Base-by-base conservation (phyloP, 2,329 filamentous ascomycete species). In the Colletotrichum magnum region DNA sequence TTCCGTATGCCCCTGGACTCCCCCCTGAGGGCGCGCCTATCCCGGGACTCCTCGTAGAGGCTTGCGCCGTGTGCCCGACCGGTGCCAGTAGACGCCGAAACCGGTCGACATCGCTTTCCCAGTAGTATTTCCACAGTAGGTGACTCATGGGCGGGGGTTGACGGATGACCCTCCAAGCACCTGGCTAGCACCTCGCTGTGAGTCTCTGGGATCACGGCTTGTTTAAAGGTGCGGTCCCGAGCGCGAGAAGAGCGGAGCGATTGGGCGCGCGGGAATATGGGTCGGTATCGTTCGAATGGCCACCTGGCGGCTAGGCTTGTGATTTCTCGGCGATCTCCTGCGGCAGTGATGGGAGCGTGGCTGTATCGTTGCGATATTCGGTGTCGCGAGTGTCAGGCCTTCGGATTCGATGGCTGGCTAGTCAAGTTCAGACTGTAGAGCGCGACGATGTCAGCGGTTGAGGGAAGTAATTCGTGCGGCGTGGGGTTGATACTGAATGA, bases 61-160 rank as follows among this genome's bases (percentile, higher is more conserved):
- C 77, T 75, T 89, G 88, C 72, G 85, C 78, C 77, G 84, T 87
- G 79, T 87, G 87, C 78, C 87, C 86, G 82, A 92, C 87, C 80
- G 89, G 90, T 78, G 91, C 91, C 88, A 99, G 88, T 79, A 97
- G 89, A 85, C 92, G 92, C 85, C 93, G 92, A 88, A 99, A 98
- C 79, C 86, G 90, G 81, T 97, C 95, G 90, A 97, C 93, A 90
- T 99, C 94, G 88, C 98, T 93, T 90, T 98, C 93, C 87, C 97
- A 92, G 81, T 95, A 98, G 81, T 90, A 94, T 88, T 94, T 95
- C 95, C 95, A 98, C 82, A 99, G 90, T 89, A 93, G 89, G 86
- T 94, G 92, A 92, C 94, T 98, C 95, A 98, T 96, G 90, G 90
- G 90, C 84, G 79, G 81, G 75, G 74, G 76, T 72, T 73, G 63